phyloP scores from a whole-genome alignment of 768 basidiomycete species.

The Amanita molliuscula region DNA sequence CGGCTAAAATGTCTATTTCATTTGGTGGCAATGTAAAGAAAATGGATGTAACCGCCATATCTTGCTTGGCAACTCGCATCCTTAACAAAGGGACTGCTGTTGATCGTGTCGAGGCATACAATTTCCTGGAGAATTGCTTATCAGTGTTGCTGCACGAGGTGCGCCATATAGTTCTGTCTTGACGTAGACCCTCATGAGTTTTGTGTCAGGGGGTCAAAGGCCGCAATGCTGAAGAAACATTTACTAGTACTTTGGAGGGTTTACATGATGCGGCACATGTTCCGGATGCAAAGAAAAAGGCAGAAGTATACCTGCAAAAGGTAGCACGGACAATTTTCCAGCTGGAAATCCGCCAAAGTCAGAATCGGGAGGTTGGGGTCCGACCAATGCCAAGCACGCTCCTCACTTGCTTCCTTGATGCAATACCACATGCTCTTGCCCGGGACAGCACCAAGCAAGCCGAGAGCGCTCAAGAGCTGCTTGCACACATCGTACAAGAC shows the following conservation, averaged over 20 bases:
- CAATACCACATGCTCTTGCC: conserved; percentile 66
- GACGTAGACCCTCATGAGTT: neutral
- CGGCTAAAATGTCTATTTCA: conserved; percentile 60
- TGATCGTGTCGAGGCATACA: conserved; percentile 52
- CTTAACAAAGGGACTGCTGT: conserved; percentile 39
- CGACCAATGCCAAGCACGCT: conserved; percentile 48
- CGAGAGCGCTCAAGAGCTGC: conserved; percentile 45
- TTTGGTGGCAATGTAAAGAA: conserved; percentile 58
- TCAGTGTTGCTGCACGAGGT: conserved; percentile 75
- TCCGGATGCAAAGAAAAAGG: conserved; percentile 57
- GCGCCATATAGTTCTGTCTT: conserved; percentile 6
- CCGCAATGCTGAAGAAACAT: conserved; percentile 66
- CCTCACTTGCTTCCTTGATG: conserved; percentile 69
- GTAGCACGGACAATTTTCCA: conserved; percentile 66
- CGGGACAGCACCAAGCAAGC: conserved; percentile 54
- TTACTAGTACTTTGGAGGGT: conserved; percentile 61
- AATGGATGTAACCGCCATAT: conserved; percentile 58
- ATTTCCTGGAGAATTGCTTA: conserved; percentile 60
- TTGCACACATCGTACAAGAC: conserved; percentile 55
- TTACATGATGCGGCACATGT: conserved; percentile 68
- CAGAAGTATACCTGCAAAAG: conserved; percentile 59
- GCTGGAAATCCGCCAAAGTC: conserved; percentile 55
- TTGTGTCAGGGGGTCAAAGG: conserved; percentile 51
- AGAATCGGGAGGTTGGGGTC: conserved; percentile 39
- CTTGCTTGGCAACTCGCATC: conserved; percentile 52